These are phyloP conservation scores for Guadua angustifolia DNA, from an alignment of 176 grass and related monocot genomes.

Conservation along the genomic window DNA sequence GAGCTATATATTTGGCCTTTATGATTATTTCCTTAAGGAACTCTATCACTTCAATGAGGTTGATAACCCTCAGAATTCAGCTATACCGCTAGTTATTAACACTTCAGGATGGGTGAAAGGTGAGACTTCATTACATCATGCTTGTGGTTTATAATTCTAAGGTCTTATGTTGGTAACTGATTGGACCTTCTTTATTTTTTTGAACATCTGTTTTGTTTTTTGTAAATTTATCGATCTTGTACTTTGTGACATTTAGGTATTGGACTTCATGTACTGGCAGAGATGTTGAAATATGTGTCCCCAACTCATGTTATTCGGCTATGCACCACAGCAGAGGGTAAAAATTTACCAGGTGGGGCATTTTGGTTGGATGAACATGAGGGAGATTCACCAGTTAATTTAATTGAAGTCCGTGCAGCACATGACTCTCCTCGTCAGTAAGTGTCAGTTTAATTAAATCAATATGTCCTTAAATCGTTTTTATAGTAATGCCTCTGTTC, in stretches of 20 bases:
- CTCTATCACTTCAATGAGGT: slow-evolving; percentile 42
- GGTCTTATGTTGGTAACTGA: background rate
- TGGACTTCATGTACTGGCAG: slow-evolving; percentile 65
- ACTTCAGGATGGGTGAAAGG: slow-evolving; percentile 94
- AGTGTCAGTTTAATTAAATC: slow-evolving; percentile 39
- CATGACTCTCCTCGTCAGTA: slow-evolving; percentile 52
- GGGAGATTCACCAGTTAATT: slow-evolving; percentile 45
- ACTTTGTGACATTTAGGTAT: slow-evolving; percentile 42
- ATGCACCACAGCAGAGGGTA: slow-evolving; percentile 45
- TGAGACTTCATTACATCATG: slow-evolving; percentile 34
- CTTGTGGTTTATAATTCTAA: background rate
- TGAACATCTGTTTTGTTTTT: background rate
- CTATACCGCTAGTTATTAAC: slow-evolving; percentile 71
- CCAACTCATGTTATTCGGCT: slow-evolving; percentile 69
- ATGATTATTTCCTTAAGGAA: slow-evolving; percentile 68
- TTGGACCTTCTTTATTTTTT: background rate
- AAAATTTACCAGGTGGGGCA: slow-evolving; percentile 71
- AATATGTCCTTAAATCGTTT: background rate
- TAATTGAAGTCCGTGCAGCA: slow-evolving; percentile 60
- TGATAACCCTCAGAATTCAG: slow-evolving; percentile 41
- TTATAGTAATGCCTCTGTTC: slow-evolving; percentile 24
- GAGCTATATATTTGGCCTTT: slow-evolving; percentile 59
- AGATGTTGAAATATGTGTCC: slow-evolving; percentile 58
- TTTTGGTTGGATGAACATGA: slow-evolving; percentile 60
- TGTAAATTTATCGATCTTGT: background rate